Evolutionary conservation across 345 rosid species (phyloP).

Genomic region (sweet orange (Citrus sinensis)): DNA sequence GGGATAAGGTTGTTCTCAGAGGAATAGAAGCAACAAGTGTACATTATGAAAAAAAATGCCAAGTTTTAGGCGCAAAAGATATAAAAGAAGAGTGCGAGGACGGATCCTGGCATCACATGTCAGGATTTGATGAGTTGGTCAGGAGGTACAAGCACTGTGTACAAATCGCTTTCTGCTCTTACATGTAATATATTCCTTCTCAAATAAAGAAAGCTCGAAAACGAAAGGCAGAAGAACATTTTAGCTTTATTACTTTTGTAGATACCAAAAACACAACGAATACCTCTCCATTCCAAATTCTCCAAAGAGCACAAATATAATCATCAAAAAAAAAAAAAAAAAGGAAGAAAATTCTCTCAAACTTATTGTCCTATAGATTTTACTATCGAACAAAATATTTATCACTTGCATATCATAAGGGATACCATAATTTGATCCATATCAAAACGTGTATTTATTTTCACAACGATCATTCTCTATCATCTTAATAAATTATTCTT

Average conservation of each 20-base stretch:
- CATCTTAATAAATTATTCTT: neutral
- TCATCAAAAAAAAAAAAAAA: too few species aligned
- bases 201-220: neutral
- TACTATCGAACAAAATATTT: slow-evolving; percentile 9
- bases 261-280: slow-evolving; percentile 27
- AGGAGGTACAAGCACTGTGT: slow-evolving; percentile 8
- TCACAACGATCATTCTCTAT: neutral
- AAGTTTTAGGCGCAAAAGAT: slow-evolving; percentile 18
- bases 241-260: slow-evolving; percentile 20
- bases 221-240: slow-evolving; percentile 10
- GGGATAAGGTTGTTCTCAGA: too few species aligned
- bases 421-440: neutral
- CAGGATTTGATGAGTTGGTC: neutral
- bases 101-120: slow-evolving; percentile 50
- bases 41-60: slow-evolving; percentile 24
- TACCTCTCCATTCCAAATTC: slow-evolving; percentile 19
- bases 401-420: neutral
- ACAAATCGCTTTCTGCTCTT: slow-evolving; percentile 11
- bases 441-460: neutral
- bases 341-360: slow-evolving; percentile 1
- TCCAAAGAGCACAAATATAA: slow-evolving; percentile 4
- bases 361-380: slow-evolving; percentile 3
- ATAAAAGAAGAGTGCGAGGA: slow-evolving; percentile 23
- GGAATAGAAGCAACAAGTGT: neutral
- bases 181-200: neutral